Percentiles rank a stretch among this genome's conserved stretches.
These are phyloP conservation scores for Pisolithus microcarpus DNA, from an alignment of 768 basidiomycete genomes.

Conservation along the genomic window DNA sequence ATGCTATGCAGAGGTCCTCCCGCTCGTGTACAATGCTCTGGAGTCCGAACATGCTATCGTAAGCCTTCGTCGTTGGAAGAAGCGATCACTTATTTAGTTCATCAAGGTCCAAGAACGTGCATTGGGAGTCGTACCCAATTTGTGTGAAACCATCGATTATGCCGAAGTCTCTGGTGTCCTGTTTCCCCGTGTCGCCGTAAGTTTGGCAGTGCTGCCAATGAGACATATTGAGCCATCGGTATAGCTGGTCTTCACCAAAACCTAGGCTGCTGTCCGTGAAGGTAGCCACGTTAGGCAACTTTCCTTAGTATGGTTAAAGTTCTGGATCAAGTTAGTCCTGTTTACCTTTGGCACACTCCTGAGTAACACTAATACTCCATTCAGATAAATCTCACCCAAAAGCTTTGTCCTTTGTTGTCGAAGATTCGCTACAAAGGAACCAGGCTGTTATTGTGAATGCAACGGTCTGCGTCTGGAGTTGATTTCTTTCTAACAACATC, in stretches of 20 bases:
- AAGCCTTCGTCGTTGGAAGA: conserved; percentile 12
- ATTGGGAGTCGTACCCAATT: conserved; percentile 69
- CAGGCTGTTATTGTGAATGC: conserved; percentile 76
- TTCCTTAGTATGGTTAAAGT: conserved; percentile 85
- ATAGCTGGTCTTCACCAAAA: conserved; percentile 89
- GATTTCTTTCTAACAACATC: conserved; percentile 2
- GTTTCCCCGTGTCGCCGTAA: conserved; percentile 88
- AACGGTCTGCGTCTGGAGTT: neutral
- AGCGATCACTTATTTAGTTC: conserved; percentile 7
- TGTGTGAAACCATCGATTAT: conserved; percentile 93
- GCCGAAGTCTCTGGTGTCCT: conserved; percentile 87
- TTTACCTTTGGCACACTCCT: neutral
- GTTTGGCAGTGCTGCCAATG: conserved; percentile 20
- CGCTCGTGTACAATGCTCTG: conserved; percentile 90
- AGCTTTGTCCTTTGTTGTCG: conserved; percentile 87
- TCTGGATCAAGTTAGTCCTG: conserved; percentile 68
- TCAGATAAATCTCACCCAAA: conserved; percentile 84
- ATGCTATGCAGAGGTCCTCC: conserved; percentile 70
- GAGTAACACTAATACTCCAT: neutral
- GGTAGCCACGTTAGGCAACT: conserved; percentile 77
- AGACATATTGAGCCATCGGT: conserved; percentile 6
- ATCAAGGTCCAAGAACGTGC: conserved; percentile 88
- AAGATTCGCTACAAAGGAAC: conserved; percentile 96
- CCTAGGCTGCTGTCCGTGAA: conserved; percentile 85
- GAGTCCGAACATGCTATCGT: conserved; percentile 91